Base-by-base conservation (phyloP, 257 asterid genomes). In the Capsicum pubescens region DNA sequence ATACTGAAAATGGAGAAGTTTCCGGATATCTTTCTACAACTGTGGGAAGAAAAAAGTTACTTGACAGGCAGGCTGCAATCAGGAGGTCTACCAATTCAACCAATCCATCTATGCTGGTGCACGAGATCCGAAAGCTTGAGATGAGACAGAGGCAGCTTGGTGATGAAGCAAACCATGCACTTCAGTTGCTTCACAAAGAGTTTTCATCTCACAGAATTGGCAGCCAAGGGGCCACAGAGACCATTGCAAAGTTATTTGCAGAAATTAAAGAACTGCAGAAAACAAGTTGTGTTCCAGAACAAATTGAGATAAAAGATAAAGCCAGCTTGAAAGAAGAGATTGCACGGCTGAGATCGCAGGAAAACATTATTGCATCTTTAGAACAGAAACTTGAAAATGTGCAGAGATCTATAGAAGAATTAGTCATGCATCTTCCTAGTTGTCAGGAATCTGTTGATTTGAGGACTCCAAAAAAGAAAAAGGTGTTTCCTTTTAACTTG, bases 171-270 rank as follows among this genome's bases (percentile, higher is more conserved):
- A 97, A 89, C 68, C 97, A 86, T 78, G 98, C 99, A 82, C 88
- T 97, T 36, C 98, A 97, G 83, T 93, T 97, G 55, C 98, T 97
- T 83, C 98, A 94, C 88, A 95, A 93, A 86, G 99, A 97, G 88
- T 95, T 97, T 76, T 85, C 95, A 83, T 88, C 98, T 21, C 98
- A 93, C 86, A 91, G 90, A 85, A 86, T 84, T 61, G 99, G 98
- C 58, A 86, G 90, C 85, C 93, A 87, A 82, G 97, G 91, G 68
- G 87, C 96, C 19, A 92, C 92, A 39, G 95, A 91, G 52, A 83
- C 94, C 10, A 92, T 97, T 70, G 97, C 98, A 68, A 95, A 95
- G 79, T 90, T 92, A 89, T 91, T 95, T 19, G 89, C 94, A 44
- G 98, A 97, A 86, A 97, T 97, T 56, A 97, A 95, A 89, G 90